Conservation (phyloP, 73 alveolate species). For the Paramecium octaurelia region DNA sequence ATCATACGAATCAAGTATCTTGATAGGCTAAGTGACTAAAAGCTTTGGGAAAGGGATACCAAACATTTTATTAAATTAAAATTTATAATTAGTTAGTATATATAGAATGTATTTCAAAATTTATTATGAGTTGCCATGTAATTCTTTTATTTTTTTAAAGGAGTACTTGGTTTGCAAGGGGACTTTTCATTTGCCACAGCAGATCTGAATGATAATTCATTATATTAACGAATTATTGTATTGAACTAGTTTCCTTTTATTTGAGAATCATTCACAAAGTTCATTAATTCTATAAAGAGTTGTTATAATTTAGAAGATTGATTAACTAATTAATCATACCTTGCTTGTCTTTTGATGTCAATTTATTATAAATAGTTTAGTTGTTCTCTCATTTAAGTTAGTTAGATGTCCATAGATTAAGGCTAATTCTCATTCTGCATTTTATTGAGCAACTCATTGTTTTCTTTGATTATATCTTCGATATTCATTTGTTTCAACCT, state of each 20-base stretch:
- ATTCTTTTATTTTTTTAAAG: neutral
- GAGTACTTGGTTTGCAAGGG: constrained; percentile 3
- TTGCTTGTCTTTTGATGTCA: neutral
- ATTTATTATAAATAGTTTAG: neutral
- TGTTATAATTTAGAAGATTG: neutral
- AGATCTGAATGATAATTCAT: neutral
- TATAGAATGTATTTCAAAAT: neutral
- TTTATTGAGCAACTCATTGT: neutral
- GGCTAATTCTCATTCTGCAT: neutral
- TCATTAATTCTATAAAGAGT: neutral
- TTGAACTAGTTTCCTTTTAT: neutral
- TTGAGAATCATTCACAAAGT: neutral
- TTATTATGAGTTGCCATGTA: neutral
- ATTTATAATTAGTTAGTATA: neutral
- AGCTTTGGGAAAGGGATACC: neutral
- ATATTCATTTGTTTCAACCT: neutral
- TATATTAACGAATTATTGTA: neutral
- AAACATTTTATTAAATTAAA: neutral
- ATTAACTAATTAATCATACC: neutral
- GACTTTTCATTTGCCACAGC: neutral
- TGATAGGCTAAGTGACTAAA: neutral
- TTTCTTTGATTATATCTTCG: neutral
- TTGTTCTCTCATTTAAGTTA: neutral
- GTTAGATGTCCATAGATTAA: neutral
- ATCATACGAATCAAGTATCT: neutral